Evolutionary conservation across 805 yeast genomes (phyloP).

Genomic region (Kregervanrija pseudodelftensis): DNA sequence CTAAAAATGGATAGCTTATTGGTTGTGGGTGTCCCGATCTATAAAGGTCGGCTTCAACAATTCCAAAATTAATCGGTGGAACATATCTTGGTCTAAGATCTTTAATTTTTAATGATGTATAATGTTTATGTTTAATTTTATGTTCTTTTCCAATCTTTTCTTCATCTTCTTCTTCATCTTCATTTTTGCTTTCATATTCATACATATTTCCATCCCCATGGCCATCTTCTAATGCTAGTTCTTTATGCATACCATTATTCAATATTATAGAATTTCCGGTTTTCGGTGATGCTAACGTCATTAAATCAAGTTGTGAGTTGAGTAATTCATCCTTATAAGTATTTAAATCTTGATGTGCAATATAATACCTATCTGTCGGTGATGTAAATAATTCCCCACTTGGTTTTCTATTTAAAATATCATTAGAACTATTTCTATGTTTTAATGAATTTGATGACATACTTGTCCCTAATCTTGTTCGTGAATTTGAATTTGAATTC

Average conservation of each 20-base stretch:
- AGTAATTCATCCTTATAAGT: slow-evolving; percentile 3
- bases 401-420: no score
- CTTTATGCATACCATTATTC: no score
- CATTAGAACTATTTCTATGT: no score
- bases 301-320: slow-evolving; percentile 7
- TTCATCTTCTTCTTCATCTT: not conserved
- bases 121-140: slow-evolving; percentile 12
- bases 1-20: slow-evolving; percentile 71
- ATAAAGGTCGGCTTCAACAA: slow-evolving; percentile 82
- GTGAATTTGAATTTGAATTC: no score
- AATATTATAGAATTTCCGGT: no score
- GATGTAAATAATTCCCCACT: no score
- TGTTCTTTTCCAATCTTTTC: not conserved
- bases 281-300: slow-evolving; percentile 1
- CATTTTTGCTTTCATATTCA: not conserved
- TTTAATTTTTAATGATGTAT: slow-evolving; percentile 27
- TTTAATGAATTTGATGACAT: no score
- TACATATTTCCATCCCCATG: not conserved
- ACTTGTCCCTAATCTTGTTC: no score
- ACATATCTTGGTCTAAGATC: slow-evolving; percentile 39
- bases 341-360: no score
- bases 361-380: no score
- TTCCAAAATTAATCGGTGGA: slow-evolving; percentile 88
- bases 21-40: slow-evolving; percentile 94
- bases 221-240: not conserved